Base-by-base conservation (phyloP, 129 eudicot genomes). In the Calendula officinalis region DNA sequence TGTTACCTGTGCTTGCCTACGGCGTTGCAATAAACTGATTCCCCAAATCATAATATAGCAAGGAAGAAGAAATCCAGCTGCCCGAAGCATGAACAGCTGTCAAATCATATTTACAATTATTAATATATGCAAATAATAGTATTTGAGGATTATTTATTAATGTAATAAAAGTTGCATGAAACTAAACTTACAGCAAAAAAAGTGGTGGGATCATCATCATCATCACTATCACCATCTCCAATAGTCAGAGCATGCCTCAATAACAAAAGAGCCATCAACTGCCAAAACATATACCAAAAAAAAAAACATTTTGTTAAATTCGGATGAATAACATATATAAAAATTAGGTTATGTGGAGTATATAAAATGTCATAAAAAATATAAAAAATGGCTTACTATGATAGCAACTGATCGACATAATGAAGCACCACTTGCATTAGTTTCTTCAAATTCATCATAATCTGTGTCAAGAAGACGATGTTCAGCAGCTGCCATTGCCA, bases 21-120 rank as follows among this genome's bases (percentile, higher is more conserved):
- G 82, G 10, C 79, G 91, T 60, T 84, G 96, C 71, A 84, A 64
- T 56, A 88, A 48, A 66, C 96, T 82, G 46, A 88, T 77, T 70
- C 86, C 96, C 96, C 96, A 88, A 14, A 86, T 84, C 86, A 88
- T 84, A 56, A 88, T 78, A 78, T 88, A 88, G 75, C 96, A 88
- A 27, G 96, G 96, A 59, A 88, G 92, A 55, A 88, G 96, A 78
- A 88, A 88, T 48, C 92, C 91, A 70, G 89, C 86, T 60, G 89
- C 92, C 59, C 96, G 88, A 49, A 88, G 89, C 78, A 88, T 62
- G 76, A 82, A 82, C 38, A 88, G 81, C 96, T 88, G 86, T 43
- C 56, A 69, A 22, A 48, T 58, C 41, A 62, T 62, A 22, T 34
- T 67, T 34, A 46, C 43, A 60, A 16, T 60, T 7, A 44, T 42